These are phyloP conservation scores for Chondrostereum purpureum DNA, from an alignment of 1,284 basidiomycete species.

Conservation along the genomic window DNA sequence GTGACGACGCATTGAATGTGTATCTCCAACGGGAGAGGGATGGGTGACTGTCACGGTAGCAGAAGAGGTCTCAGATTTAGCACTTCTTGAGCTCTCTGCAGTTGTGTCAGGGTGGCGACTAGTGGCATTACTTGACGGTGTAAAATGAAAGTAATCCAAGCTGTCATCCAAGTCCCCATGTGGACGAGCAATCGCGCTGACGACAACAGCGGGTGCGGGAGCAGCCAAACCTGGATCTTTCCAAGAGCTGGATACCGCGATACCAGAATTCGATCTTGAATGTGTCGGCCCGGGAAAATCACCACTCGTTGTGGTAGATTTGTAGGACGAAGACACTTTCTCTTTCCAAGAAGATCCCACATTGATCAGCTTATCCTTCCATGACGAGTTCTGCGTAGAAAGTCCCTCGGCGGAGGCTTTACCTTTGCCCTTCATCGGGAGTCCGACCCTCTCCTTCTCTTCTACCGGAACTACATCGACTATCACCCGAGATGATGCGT, in stretches of 20 bases:
- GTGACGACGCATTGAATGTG: slow-evolving; percentile 14
- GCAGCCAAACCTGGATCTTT: slow-evolving; percentile 44
- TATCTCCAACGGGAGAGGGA: slow-evolving; percentile 30
- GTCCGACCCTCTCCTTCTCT: slow-evolving; percentile 18
- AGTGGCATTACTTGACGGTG: slow-evolving; percentile 16
- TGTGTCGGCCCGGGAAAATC: slow-evolving; percentile 17
- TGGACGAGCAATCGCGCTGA: slow-evolving; percentile 37
- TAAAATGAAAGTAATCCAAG: slow-evolving; percentile 28
- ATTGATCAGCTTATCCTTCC: slow-evolving; percentile 27
- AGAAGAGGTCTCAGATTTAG: slow-evolving; percentile 31
- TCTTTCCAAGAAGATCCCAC: slow-evolving; percentile 1
- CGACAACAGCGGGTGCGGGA: slow-evolving; percentile 42
- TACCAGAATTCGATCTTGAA: slow-evolving; percentile 29
- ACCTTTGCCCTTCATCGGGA: slow-evolving; percentile 26
- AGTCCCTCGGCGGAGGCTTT: slow-evolving; percentile 22
- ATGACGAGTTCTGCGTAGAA: slow-evolving; percentile 22
- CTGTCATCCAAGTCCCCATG: slow-evolving; percentile 28
- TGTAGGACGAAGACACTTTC: slow-evolving; percentile 28
- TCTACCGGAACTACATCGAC: not conserved
- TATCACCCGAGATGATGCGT: slow-evolving; percentile 14
- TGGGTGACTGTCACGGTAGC: slow-evolving; percentile 30
- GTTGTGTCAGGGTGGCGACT: slow-evolving; percentile 10
- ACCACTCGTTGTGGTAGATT: slow-evolving; percentile 20
- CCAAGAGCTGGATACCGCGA: slow-evolving; percentile 32
- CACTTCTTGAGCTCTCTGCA: slow-evolving; percentile 13